Base-by-base conservation (phyloP, 2,329 filamentous ascomycete genomes). In the Beauveria varroae region DNA sequence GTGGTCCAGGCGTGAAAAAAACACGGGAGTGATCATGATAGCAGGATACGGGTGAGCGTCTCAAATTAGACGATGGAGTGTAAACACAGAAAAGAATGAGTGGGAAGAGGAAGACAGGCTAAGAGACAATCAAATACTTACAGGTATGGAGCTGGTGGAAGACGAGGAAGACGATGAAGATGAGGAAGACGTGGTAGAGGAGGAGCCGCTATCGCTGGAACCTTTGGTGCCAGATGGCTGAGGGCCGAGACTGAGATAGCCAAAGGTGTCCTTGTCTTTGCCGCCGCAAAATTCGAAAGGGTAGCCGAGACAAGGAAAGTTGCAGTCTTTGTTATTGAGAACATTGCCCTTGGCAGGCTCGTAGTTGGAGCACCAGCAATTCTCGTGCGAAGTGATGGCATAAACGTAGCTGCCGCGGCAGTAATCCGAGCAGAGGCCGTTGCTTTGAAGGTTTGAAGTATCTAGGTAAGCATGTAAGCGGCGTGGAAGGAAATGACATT, bases 301-400 rank as follows among this genome's bases (percentile, higher is more conserved):
- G 69, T 81, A 93, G n/a, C 88, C 90, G 9, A 88, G 88, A 67
- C 90, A 93, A 18, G 73, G 56, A 0, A 71, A 71, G 65, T 79
- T 73, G 73, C 90, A 93, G 24, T 80, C 67, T 40, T 64, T 65
- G 1, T 73, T 71, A 24, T 75, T 68, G 56, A 79, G 75, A 60
- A 77, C 71, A 37, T 70, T 71, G 22, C 68, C 69, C 37, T 75
- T 65, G 55, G 76, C 76, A 9, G 90, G 90, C 2, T 79, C 79
- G 67, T 86, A 86, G 70, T 91, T 81, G 43, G 87, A 87, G 71
- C 90, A 93, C 88, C 88, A 93, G 70, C 90, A 93, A 57, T 79
- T 73, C 37, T 83, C 76, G 18, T 74, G 79, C 67, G 90, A 82
- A 1, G 92, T 76, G 53, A 93, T 78, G 65, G 87, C 88, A 64